Evolutionary conservation across 345 rosid genomes (phyloP), one percentile per base, ranked within the genome.

Genomic region (Pistacia atlantica): DNA sequence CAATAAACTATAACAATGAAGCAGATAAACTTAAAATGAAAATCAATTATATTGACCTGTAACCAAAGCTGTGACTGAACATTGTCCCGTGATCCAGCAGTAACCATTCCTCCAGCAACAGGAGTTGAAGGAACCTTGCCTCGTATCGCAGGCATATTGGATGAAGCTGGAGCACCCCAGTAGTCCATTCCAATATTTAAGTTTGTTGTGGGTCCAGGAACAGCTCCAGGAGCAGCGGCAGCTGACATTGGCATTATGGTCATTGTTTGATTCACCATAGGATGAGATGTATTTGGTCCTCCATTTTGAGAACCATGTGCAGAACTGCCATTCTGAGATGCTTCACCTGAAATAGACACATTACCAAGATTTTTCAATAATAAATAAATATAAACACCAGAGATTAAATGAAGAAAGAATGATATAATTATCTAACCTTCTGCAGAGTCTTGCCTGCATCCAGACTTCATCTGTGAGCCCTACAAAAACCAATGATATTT

Each of bases 111-210:
- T 77, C 94, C 97, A 17, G 95, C 80, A 73, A 89, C 93, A 38
- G 92, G 84, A 80, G 92, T 55, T 63, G 91, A 81, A 78, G 98
- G 86, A 80, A 86, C 93, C 79, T 93, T 90, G 61, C 93, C 97
- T 45, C 82, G 90, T 72, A 93, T 79, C 67, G 87, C 91, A 71
- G 97, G 91, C 33, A 90, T 81, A 72, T 73, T 73, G 33, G 91
- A 56, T 73, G 94, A 80, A 74, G 92, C 84, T 73, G 95, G 91
- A 67, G 92, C 84, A 63, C 97, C 97, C 99, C 99, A 96, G 60
- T 90, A 96, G 65, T 96, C 99, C 99, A 93, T 96, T 76, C 99
- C 99, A 84, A 96, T 92, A 79, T 96, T 94, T 78, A 96, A 86
- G 83, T 91, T 96, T 71, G 98, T 93, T 3, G 99, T 78, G 38